A percentile compares a stretch with the other conserved stretches of the same genome.
phyloP scores from a whole-genome alignment of 2,329 filamentous ascomycete genomes.

The Sclerotiophoma versabilis region DNA sequence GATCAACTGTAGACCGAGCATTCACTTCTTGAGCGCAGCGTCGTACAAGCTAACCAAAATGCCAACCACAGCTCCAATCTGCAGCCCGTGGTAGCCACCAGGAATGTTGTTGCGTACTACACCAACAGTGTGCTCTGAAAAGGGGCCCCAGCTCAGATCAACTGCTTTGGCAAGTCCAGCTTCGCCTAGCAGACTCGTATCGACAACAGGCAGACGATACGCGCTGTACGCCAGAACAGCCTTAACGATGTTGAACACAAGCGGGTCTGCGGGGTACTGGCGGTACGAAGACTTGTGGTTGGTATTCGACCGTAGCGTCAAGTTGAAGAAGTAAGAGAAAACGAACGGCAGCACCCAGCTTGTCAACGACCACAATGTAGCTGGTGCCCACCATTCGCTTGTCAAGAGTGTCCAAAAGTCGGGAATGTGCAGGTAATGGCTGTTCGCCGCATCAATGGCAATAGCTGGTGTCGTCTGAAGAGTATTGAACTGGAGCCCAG shows the following conservation, averaged over 20 bases:
- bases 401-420: conserved; percentile 83
- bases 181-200: conserved; percentile 25
- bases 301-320: conserved; percentile 67
- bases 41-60: conserved; percentile 77
- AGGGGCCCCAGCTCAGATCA: conserved; percentile 57
- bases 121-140: conserved; percentile 66
- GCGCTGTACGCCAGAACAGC: conserved; percentile 82
- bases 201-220: conserved; percentile 59
- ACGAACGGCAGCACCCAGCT: conserved; percentile 73
- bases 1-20: neutral
- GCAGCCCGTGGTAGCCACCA: conserved; percentile 73
- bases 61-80: conserved; percentile 73
- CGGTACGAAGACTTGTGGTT: conserved; percentile 51
- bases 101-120: conserved; percentile 72
- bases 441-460: conserved; percentile 61
- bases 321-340: conserved; percentile 88
- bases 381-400: conserved; percentile 81
- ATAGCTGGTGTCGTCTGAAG: conserved; percentile 76
- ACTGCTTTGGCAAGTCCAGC: conserved; percentile 63
- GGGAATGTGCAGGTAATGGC: conserved; percentile 72
- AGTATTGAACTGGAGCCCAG: conserved; percentile 72
- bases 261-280: conserved; percentile 76
- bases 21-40: conserved; percentile 69
- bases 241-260: conserved; percentile 90
- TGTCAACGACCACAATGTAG: conserved; percentile 77